These are phyloP conservation scores for Aspergillus wentii DNA, from an alignment of 495 filamentous ascomycete species.

Conservation along the genomic window DNA sequence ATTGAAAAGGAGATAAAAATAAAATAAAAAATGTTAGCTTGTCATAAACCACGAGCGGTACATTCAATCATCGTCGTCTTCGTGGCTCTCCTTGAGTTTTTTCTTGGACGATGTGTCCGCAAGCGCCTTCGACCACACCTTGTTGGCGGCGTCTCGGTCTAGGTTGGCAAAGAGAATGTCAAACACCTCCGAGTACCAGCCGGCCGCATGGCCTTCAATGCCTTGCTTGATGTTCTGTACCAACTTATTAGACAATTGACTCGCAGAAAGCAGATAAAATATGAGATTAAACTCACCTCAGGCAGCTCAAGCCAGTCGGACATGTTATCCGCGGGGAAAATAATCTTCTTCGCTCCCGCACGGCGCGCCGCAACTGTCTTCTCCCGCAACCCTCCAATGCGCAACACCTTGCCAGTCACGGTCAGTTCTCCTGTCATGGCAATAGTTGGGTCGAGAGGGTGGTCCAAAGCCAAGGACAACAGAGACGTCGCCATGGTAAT, in stretches of 20 bases:
- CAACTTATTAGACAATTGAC: conserved; percentile 10
- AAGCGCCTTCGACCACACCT: conserved; percentile 67
- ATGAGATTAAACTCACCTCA: conserved; percentile 55
- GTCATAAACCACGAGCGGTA: background rate
- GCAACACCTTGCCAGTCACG: conserved; percentile 92
- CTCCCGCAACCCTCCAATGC: conserved; percentile 93
- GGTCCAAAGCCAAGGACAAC: conserved; percentile 75
- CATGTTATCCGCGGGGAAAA: conserved; percentile 93
- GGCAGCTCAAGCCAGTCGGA: conserved; percentile 97
- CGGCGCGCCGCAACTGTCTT: conserved; percentile 97
- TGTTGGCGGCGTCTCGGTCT: conserved; percentile 66
- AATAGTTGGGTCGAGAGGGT: conserved; percentile 74
- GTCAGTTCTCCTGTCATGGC: conserved; percentile 99
- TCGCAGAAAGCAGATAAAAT: conserved; percentile 2
- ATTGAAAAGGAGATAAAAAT: conserved; percentile 5
- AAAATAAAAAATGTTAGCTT: too few relatives aligned
- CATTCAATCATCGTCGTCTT: conserved; percentile 31
- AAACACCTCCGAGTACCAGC: conserved; percentile 95
- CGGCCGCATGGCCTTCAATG: conserved; percentile 81
- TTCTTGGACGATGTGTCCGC: conserved; percentile 53
- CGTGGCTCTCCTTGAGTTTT: conserved; percentile 32
- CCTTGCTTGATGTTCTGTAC: conserved; percentile 92
- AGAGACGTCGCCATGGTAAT: conserved; percentile 96
- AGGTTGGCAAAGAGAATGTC: conserved; percentile 82
- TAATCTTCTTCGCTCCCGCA: conserved; percentile 88